Evolutionary conservation across 164 flowering plant genomes (phyloP).

Genomic region (Hamamelis virginiana): DNA sequence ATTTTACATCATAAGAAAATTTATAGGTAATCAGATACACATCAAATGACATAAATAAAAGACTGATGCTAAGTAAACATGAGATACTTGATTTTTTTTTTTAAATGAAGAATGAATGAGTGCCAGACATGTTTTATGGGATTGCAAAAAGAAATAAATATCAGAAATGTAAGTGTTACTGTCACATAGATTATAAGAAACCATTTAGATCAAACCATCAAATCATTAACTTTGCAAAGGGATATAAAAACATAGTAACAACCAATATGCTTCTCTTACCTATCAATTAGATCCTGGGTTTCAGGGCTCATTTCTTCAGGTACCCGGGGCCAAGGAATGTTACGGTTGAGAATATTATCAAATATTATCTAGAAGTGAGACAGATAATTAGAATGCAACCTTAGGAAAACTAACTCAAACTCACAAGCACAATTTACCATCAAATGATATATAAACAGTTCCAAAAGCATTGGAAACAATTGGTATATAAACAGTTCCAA

Average conservation of each 20-base stretch:
- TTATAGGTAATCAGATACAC: not conserved
- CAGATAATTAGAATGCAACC: not conserved
- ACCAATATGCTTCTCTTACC: constrained; percentile 44
- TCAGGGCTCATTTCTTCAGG: constrained; percentile 95
- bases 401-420: not conserved
- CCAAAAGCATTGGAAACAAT: not conserved
- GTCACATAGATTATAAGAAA: too few species aligned
- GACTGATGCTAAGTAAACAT: not conserved
- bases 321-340: constrained; percentile 92
- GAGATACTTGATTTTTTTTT: not conserved
- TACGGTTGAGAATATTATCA: constrained; percentile 95
- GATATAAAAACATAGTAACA: not conserved
- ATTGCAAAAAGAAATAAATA: not conserved
- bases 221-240: too few species aligned
- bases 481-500: not conserved
- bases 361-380: constrained; percentile 69
- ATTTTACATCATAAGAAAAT: too few species aligned
- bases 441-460: not conserved
- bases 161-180: too few species aligned
- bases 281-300: constrained; percentile 82
- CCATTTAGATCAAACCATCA: too few species aligned
- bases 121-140: not conserved
- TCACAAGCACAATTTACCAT: not conserved
- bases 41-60: not conserved
- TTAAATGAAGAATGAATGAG: too few species aligned